Evolutionary conservation across 495 filamentous ascomycete genomes (phyloP), one percentile per base, ranked within the genome.

Genomic region (Tuber magnatum): DNA sequence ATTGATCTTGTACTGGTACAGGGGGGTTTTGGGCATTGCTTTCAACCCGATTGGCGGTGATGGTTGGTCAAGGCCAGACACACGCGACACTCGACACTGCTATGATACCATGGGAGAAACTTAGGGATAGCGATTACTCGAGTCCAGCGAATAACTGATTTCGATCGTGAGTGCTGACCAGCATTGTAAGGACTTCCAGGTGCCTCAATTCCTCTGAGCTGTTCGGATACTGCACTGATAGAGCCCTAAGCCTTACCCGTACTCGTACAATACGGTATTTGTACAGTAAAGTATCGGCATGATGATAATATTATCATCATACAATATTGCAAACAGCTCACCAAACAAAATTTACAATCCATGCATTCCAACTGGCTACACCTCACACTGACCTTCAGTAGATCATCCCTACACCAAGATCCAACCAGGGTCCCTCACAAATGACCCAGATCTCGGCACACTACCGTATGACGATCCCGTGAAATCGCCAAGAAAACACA

Each of bases 401-500:
- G 51, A 28, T 28, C 9, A 61, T 61, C n/a, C 44, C 14, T 2
- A 20, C 14, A 65, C 4, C 14, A 65, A 65, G n/a, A 65, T 65
- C 56, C 28, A 35, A 35, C 28, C 28, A 14, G 56, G 56, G 8
- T 28, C 28, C 56, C 56, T 28, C 56, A 35, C 28, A 14, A 16
- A 35, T 65, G 56, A 65, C 28, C n/a, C 14, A 35, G 56, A 65
- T 65, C 28, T 32, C 56, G 28, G 56, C 56, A 35, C 32, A 56
- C 6, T 9, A 12, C n/a, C n/a, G n/a, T n/a, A n/a, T 24, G 51
- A 56, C 51, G 10, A 56, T 56, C 51, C 51, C 51, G n/a, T 56
- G 28, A 65, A 65, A 65, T 65, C 56, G 56, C 56, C 56, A 65
- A 65, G 56, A 65, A n/a, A 65, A 65, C 16, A 65, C 16, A 35